These are phyloP conservation scores for Ailanthus altissimus DNA, from an alignment of 345 rosid genomes.

Conservation along the genomic window DNA sequence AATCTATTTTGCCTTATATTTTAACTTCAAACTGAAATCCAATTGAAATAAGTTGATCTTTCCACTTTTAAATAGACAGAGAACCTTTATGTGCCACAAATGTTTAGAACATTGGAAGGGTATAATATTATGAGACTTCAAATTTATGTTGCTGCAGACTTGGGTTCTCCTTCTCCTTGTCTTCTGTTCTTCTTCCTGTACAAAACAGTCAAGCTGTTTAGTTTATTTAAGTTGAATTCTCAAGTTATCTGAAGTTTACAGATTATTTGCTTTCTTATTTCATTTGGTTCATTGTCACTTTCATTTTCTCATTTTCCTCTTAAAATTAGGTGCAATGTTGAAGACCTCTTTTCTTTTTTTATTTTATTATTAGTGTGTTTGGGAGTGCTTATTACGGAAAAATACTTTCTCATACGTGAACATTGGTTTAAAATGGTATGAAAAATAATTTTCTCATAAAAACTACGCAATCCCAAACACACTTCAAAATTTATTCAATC, in stretches of 20 bases:
- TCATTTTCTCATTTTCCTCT: background rate
- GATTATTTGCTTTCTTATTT: background rate
- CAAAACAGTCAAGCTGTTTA: background rate
- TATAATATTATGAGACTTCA: background rate
- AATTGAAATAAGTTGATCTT: background rate
- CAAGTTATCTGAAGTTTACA: background rate
- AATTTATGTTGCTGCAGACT: background rate
- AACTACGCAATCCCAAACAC: no score
- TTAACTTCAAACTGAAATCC: background rate
- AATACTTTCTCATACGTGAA: no score
- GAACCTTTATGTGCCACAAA: background rate
- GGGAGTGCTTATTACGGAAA: no score
- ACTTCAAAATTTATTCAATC: no score
- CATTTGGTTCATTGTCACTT: background rate
- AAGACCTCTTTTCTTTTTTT: background rate
- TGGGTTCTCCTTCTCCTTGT: background rate
- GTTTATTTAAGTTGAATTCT: background rate
- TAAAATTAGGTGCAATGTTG: background rate
- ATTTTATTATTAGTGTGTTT: background rate
- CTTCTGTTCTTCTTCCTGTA: background rate
- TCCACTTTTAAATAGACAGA: background rate
- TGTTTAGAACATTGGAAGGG: background rate
- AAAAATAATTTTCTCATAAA: no score
- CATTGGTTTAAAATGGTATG: no score
- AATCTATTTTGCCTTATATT: background rate